Evolutionary conservation across 495 filamentous ascomycete species (phyloP).

Genomic region (Podospora didyma): DNA sequence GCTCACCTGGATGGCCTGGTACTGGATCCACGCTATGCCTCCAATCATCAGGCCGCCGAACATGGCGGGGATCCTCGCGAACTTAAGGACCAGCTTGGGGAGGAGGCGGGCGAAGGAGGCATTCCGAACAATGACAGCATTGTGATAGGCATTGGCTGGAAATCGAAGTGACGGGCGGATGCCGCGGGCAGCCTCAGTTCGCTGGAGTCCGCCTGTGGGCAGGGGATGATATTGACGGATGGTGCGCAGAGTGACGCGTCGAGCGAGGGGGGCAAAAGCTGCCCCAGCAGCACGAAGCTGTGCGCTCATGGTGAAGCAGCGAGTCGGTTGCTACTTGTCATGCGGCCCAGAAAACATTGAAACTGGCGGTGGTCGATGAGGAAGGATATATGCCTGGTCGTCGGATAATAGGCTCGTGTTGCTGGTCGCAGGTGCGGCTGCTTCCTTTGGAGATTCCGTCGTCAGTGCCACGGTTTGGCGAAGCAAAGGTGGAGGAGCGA

Average conservation of each 20-base stretch:
- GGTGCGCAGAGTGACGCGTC: conserved; percentile 50
- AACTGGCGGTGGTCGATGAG: neutral
- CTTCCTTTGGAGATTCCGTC: neutral
- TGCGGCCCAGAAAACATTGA: conserved; percentile 13
- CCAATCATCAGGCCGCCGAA: conserved; percentile 86
- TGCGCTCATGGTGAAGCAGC: conserved; percentile 64
- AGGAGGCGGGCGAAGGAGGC: conserved; percentile 82
- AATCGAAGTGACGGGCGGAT: conserved; percentile 66
- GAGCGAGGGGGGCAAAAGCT: conserved; percentile 54
- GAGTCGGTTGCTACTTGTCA: neutral
- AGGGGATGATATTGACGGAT: conserved; percentile 64
- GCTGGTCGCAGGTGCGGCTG: neutral
- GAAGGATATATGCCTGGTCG: neutral
- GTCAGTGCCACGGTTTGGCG: neutral
- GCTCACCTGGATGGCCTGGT: conserved; percentile 90
- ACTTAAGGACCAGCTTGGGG: conserved; percentile 85
- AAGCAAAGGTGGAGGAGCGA: neutral
- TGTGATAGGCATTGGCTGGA: conserved; percentile 73
- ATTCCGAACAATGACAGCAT: conserved; percentile 77
- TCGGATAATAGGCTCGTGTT: neutral
- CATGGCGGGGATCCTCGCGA: conserved; percentile 80
- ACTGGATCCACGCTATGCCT: conserved; percentile 86
- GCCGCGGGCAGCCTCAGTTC: conserved; percentile 57
- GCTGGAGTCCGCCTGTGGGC: conserved; percentile 65
- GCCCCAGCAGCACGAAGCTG: conserved; percentile 70